Evolutionary conservation across 83 land plant species (phyloP), one percentile per base, ranked within the genome.

Genomic region (Isoetes engelmannii): DNA sequence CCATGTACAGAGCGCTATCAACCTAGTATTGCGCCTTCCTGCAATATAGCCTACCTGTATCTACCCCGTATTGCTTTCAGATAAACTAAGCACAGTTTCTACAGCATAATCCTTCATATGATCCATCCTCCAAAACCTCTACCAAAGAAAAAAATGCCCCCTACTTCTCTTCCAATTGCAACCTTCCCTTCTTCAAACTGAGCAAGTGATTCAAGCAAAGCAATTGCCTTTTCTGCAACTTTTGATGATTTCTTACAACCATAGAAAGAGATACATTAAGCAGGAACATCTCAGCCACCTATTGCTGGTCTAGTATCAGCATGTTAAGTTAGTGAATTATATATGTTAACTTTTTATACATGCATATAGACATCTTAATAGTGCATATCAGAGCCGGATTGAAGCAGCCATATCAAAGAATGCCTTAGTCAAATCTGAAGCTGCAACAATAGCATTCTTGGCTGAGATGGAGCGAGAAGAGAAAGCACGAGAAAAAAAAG

Each of bases 21-120:
- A 18, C 93, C 87, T 10, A 89, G 93, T 17, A 89, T 86, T 4
- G 72, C 93, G 4, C 93, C 93, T 73, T 89, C 93, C 60, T 80
- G 70, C 4, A 89, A 84, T 50, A 89, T 89, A 5, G 80, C 75
- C 48, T 82, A 85, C 48, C 87, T 80, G 62, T 86, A 89, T 67
- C 76, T 78, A 48, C 71, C 57, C n/a, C 82, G n/a, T 58, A 50
- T 81, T 81, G 37, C 80, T 79, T 77, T 86, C 66, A 47, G 89
- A 89, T 81, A 89, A 76, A 17, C 78, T 75, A 13, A 89, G 63
- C 37, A 89, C 84, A 50, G 82, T 74, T n/a, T 86, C 90, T 9
- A 89, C 88, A 0, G 94, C 87, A 67, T 83, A 79, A 50, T 89
- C 94, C 42, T 82, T 62, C 66, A 86, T 73, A 12, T 77, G 90